Evolutionary conservation across 164 flowering plant species (phyloP).

Genomic region (Aristolochia californica): DNA sequence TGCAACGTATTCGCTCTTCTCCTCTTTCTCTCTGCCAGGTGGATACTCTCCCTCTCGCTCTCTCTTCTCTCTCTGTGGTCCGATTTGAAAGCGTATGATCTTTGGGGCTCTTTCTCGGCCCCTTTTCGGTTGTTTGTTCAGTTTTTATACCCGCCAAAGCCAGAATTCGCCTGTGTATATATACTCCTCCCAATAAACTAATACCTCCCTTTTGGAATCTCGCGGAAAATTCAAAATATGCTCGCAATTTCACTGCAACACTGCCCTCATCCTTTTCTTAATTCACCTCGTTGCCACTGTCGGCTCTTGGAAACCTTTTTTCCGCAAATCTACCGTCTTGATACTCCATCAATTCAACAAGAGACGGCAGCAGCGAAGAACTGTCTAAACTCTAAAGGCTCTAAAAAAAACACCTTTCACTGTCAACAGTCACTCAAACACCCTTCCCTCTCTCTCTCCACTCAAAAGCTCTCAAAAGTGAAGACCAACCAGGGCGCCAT

Average conservation of each 20-base stretch:
- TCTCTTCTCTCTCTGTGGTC: not conserved
- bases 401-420: too few species aligned
- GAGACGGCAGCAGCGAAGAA: not conserved
- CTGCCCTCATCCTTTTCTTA: not conserved
- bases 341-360: not conserved
- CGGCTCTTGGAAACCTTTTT: not conserved
- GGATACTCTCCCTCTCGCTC: too few species aligned
- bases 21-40: too few species aligned
- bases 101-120: conserved; percentile 7
- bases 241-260: not conserved
- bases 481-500: not conserved
- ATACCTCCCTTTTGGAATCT: not conserved
- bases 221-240: not conserved
- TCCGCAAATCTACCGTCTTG: not conserved
- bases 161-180: not conserved
- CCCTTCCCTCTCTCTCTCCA: too few species aligned
- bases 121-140: conserved; percentile 11
- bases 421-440: too few species aligned
- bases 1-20: too few species aligned
- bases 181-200: conserved; percentile 7
- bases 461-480: not conserved
- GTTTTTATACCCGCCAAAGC: conserved; percentile 20
- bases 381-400: too few species aligned
- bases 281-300: not conserved
- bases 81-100: conserved; percentile 2